Base-by-base conservation (phyloP, 2,329 filamentous ascomycete genomes). In the Dothiorella sarmentorum region DNA sequence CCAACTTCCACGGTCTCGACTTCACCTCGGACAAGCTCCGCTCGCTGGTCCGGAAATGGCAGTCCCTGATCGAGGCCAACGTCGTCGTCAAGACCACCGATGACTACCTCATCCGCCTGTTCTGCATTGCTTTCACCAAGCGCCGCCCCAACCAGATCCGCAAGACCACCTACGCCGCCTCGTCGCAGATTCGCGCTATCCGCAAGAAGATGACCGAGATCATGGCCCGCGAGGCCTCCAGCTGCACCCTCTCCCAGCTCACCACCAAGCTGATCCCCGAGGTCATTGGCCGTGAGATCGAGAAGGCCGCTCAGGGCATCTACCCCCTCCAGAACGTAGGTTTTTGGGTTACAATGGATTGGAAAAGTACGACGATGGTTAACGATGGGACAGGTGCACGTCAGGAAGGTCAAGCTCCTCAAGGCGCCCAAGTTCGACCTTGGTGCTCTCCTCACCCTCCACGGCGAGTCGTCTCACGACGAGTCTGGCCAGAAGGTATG, bases 1-100 rank as follows among this genome's bases (percentile, higher is more conserved):
- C 94, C 85, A 97, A 97, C 88, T 99, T 99, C 89, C 92, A 99
- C 87, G 94, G 94, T 71, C 87, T 99, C 78, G 94, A 99, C 83
- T 97, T 99, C 89, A 99, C 94, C 77, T 97, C 94, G 71, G 94
- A 99, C 87, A 99, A 99, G 87, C 89, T 99, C 73, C 90, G 94
- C 76, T 97, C 94, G 65, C 88, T 99, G 68, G 94, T 99, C 72
- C 92, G 94, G 83, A 99, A 99, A 85, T 99, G 94, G 94, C 94
- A 99, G 82, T 88, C 92, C 66, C 85, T 99, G 75, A 97, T 99
- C 71, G 94, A 99, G 87, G 94, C 94, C 84, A 99, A 99, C 80
- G 87, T 97, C 75, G 96, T 95, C 68, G 92, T 99, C 85, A 97
- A 97, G 90, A 97, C 94, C 73, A 97, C 94, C 77, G 94, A 99